Percentiles rank a stretch among this genome's conserved stretches.
phyloP scores from a whole-genome alignment of 345 rosid species.

The Pelargonium nanum region DNA sequence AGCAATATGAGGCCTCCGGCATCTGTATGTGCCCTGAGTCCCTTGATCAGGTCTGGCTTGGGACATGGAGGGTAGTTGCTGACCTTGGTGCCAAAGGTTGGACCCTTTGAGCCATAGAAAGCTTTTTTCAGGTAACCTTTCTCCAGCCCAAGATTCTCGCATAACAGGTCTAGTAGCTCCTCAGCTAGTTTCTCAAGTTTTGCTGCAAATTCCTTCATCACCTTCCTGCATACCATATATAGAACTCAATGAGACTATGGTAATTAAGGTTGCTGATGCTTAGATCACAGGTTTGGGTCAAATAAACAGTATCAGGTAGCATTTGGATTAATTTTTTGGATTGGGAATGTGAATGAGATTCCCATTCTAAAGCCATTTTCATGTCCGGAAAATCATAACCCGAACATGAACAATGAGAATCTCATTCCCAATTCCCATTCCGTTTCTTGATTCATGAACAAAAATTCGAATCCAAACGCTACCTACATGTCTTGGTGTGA shows the following conservation, averaged over 20 bases:
- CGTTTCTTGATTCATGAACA: too few species aligned
- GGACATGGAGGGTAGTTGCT: slow-evolving; percentile 99
- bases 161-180: slow-evolving; percentile 60
- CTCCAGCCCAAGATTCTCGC: slow-evolving; percentile 79
- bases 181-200: slow-evolving; percentile 74
- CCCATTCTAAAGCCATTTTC: too few species aligned
- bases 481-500: too few species aligned
- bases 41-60: slow-evolving; percentile 77
- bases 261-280: too few species aligned
- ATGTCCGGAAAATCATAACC: too few species aligned
- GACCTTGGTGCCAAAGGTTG: slow-evolving; percentile 84
- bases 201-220: slow-evolving; percentile 65
- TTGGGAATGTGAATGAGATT: too few species aligned
- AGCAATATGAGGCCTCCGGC: slow-evolving; percentile 90
- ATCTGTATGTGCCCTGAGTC: slow-evolving; percentile 95
- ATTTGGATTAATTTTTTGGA: too few species aligned
- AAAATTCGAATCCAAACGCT: too few species aligned
- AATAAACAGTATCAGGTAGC: too few species aligned
- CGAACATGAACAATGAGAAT: too few species aligned
- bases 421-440: too few species aligned
- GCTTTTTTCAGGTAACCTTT: slow-evolving; percentile 64
- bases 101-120: slow-evolving; percentile 55
- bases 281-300: too few species aligned
- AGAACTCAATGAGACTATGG: background rate
- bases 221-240: slow-evolving; percentile 28